A percentile compares a stretch with the other conserved stretches of the same genome.
Conservation (phyloP, 345 rosid species). For the Acer campestre region DNA sequence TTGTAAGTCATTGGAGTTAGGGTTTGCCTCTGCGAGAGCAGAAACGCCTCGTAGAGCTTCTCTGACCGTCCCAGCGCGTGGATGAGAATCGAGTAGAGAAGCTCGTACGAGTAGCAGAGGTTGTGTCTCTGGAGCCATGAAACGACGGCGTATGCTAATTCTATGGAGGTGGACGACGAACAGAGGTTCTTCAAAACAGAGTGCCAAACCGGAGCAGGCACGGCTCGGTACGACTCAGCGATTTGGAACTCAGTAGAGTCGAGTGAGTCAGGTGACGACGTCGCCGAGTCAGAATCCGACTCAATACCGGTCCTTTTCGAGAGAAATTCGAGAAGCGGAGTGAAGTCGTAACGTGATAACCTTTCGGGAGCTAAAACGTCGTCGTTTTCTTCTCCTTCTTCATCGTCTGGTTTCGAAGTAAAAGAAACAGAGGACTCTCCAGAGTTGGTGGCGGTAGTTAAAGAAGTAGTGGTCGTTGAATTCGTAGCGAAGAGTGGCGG, state of each 20-base stretch:
- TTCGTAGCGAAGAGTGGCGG: constrained; percentile 27
- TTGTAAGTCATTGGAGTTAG: constrained; percentile 91
- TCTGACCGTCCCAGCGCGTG: constrained; percentile 96
- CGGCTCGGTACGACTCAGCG: constrained; percentile 79
- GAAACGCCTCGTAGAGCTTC: constrained; percentile 92
- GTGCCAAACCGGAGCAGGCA: constrained; percentile 94
- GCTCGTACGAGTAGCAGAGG: constrained; percentile 94
- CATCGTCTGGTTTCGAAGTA: constrained; percentile 25
- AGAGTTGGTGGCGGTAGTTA: neutral
- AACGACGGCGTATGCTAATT: constrained; percentile 77
- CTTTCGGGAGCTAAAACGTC: constrained; percentile 42
- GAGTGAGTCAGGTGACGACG: constrained; percentile 50
- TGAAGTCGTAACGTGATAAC: constrained; percentile 71
- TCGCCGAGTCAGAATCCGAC: constrained; percentile 26
- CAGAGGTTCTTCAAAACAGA: constrained; percentile 68
- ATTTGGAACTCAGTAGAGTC: constrained; percentile 66
- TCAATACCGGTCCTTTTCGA: constrained; percentile 36
- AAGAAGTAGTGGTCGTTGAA: constrained; percentile 14
- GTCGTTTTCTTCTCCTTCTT: constrained; percentile 23
- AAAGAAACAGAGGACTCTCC: constrained; percentile 20
- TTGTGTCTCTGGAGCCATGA: constrained; percentile 87
- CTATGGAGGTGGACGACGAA: constrained; percentile 53
- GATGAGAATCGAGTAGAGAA: constrained; percentile 86
- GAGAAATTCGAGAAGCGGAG: constrained; percentile 77
- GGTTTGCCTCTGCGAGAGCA: constrained; percentile 72